These are phyloP conservation scores for Xylaria sp. DNA, from an alignment of 2,329 filamentous ascomycete species.

Conservation along the genomic window DNA sequence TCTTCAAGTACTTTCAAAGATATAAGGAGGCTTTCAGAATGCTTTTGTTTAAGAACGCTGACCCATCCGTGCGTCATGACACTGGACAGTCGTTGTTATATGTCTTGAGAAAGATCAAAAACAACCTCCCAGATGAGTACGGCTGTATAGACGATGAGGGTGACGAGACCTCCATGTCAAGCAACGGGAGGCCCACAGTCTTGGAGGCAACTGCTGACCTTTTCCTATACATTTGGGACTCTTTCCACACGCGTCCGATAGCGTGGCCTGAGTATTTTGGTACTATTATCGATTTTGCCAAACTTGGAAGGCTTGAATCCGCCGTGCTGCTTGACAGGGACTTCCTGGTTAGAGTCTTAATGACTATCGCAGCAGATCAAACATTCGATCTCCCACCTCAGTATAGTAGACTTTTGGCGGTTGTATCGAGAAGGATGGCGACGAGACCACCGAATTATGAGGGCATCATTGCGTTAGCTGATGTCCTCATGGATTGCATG, in stretches of 20 bases:
- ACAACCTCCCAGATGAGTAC: slow-evolving; percentile 60
- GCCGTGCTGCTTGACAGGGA: slow-evolving; percentile 68
- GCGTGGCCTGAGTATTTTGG: slow-evolving; percentile 83
- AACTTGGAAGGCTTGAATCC: slow-evolving; percentile 68
- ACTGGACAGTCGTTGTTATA: slow-evolving; percentile 62
- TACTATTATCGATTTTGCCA: slow-evolving; percentile 73
- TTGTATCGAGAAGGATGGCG: slow-evolving; percentile 61
- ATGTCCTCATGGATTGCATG: slow-evolving; percentile 58
- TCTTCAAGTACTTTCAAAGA: slow-evolving; percentile 69
- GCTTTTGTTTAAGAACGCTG: slow-evolving; percentile 71
- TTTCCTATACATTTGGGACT: slow-evolving; percentile 68
- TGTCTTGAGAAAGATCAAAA: slow-evolving; percentile 65
- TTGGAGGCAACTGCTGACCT: slow-evolving; percentile 57
- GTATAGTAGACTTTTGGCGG: slow-evolving; percentile 65
- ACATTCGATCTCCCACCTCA: slow-evolving; percentile 62
- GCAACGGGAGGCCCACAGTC: slow-evolving; percentile 48
- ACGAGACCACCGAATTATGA: slow-evolving; percentile 66
- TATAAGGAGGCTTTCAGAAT: slow-evolving; percentile 70
- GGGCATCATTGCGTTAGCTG: slow-evolving; percentile 62
- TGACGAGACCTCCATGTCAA: slow-evolving; percentile 38
- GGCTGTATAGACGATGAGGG: slow-evolving; percentile 46
- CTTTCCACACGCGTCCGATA: slow-evolving; percentile 70
- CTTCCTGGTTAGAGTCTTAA: slow-evolving; percentile 68
- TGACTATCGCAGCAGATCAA: slow-evolving; percentile 70
- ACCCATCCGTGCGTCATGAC: slow-evolving; percentile 65